Percentiles rank a stretch among this genome's conserved stretches.
Evolutionary conservation across 1,139 yeast genomes (phyloP).

Genomic region (Blastobotrys illinoisensis): DNA sequence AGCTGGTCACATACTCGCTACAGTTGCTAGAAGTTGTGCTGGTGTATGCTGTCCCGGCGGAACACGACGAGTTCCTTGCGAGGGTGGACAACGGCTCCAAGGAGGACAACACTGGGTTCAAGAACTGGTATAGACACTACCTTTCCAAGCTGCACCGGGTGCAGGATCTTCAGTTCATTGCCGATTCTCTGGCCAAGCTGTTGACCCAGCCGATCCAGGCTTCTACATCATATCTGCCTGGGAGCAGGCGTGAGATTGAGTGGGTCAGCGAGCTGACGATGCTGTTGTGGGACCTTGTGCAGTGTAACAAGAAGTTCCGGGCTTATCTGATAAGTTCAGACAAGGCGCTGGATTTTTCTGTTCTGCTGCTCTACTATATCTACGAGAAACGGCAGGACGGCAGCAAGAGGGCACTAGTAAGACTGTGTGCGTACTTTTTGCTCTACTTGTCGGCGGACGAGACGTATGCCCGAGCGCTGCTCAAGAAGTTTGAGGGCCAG

Average conservation of each 20-base stretch:
- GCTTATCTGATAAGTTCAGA: conserved; percentile 42
- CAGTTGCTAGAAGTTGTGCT: conserved; percentile 61
- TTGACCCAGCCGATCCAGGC: conserved; percentile 32
- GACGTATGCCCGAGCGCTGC: conserved; percentile 25
- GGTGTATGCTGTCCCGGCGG: conserved; percentile 56
- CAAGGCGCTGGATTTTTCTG: conserved; percentile 49
- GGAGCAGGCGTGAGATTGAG: conserved; percentile 28
- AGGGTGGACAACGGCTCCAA: background rate
- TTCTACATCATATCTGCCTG: conserved; percentile 31
- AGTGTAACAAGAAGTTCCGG: conserved; percentile 52
- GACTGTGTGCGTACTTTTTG: conserved; percentile 56
- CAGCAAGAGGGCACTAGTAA: conserved; percentile 45
- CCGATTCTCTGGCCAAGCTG: conserved; percentile 33
- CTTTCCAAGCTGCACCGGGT: conserved; percentile 34
- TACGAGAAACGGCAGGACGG: conserved; percentile 42
- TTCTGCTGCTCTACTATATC: conserved; percentile 54
- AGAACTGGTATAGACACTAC: conserved; percentile 31
- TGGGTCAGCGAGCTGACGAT: conserved; percentile 47
- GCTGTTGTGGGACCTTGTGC: conserved; percentile 71
- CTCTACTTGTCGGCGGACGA: conserved; percentile 54
- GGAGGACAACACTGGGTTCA: conserved; percentile 8
- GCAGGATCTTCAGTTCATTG: conserved; percentile 43
- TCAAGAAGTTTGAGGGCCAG: conserved; percentile 29
- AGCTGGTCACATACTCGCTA: conserved; percentile 51
- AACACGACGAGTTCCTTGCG: conserved; percentile 8